Percentiles rank a stretch among this genome's conserved stretches.
phyloP scores from a whole-genome alignment of 1,139 yeast genomes.

The Tardiomyces digboiensis region DNA sequence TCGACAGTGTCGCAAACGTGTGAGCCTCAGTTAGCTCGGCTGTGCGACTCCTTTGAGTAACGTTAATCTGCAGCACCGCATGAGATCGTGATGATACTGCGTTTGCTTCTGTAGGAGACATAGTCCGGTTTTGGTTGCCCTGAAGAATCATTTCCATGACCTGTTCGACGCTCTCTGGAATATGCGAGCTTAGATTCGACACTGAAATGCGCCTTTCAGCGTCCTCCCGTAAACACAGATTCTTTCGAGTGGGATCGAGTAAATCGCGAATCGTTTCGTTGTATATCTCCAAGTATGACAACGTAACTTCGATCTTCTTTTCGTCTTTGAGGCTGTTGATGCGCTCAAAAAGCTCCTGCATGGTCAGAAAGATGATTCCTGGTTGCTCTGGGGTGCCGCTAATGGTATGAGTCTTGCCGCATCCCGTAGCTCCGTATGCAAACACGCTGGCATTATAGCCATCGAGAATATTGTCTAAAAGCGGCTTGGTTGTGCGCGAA shows the following conservation, averaged over 20 bases:
- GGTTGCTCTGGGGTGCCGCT: conserved; percentile 67
- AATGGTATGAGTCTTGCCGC: conserved; percentile 95
- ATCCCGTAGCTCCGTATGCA: conserved; percentile 98
- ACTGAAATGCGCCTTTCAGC: conserved; percentile 59
- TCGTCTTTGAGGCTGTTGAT: conserved; percentile 49
- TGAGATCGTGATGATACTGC: conserved; percentile 87
- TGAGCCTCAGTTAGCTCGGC: conserved; percentile 60
- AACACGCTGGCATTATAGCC: conserved; percentile 89
- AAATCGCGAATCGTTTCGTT: conserved; percentile 83
- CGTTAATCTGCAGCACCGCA: conserved; percentile 79
- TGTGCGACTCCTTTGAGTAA: conserved; percentile 51
- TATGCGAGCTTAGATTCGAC: conserved; percentile 58
- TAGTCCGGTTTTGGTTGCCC: conserved; percentile 72
- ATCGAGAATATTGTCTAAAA: conserved; percentile 65
- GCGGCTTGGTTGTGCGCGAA: conserved; percentile 54
- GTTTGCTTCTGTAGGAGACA: conserved; percentile 87
- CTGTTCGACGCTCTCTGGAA: conserved; percentile 53
- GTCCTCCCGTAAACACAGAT: conserved; percentile 62
- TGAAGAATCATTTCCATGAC: conserved; percentile 68
- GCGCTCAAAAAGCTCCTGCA: conserved; percentile 60
- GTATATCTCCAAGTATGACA: conserved; percentile 80
- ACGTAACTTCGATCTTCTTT: conserved; percentile 47
- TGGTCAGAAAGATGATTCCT: conserved; percentile 72
- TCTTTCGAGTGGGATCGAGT: conserved; percentile 36
- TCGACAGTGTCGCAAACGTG: conserved; percentile 69